Percentiles rank a stretch among this genome's conserved stretches.
Evolutionary conservation across 495 filamentous ascomycete species (phyloP).

Genomic region (Cenococcum geophilum): DNA sequence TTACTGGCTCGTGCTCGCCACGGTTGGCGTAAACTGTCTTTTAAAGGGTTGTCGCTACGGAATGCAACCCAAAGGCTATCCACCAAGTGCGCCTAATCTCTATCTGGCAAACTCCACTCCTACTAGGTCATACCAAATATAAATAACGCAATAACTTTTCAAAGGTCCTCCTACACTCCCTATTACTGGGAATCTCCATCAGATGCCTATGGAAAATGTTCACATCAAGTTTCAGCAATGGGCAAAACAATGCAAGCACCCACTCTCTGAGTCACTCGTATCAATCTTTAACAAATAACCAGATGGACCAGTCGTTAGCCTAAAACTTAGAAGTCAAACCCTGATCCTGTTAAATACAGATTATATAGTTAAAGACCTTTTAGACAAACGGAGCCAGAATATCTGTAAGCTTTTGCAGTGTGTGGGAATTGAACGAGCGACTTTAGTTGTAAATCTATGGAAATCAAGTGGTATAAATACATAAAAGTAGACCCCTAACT

Average conservation of each 20-base stretch:
- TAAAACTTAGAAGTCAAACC: background rate
- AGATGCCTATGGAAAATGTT: background rate
- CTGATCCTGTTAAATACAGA: background rate
- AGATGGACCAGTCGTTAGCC: background rate
- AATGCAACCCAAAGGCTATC: too few relatives aligned
- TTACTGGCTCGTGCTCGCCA: too few relatives aligned
- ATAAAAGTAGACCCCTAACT: too few relatives aligned
- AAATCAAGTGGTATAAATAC: too few relatives aligned
- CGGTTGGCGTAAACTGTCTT: too few relatives aligned
- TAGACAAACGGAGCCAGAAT: constrained; percentile 2
- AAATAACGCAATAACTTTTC: background rate
- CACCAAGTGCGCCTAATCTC: too few relatives aligned
- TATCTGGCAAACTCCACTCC: too few relatives aligned
- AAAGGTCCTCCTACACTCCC: background rate
- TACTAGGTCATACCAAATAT: too few relatives aligned
- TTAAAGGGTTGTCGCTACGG: too few relatives aligned
- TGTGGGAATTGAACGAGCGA: too few relatives aligned
- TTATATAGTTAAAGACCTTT: background rate
- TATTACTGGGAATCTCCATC: background rate
- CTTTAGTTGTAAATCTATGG: too few relatives aligned
- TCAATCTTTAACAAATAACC: background rate
- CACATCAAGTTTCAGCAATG: constrained; percentile 1
- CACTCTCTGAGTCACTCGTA: too few relatives aligned
- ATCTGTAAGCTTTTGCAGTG: background rate
- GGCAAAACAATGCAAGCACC: background rate